phyloP scores from a whole-genome alignment of 2,329 filamentous ascomycete species.

The Colletotrichum endophyticum region DNA sequence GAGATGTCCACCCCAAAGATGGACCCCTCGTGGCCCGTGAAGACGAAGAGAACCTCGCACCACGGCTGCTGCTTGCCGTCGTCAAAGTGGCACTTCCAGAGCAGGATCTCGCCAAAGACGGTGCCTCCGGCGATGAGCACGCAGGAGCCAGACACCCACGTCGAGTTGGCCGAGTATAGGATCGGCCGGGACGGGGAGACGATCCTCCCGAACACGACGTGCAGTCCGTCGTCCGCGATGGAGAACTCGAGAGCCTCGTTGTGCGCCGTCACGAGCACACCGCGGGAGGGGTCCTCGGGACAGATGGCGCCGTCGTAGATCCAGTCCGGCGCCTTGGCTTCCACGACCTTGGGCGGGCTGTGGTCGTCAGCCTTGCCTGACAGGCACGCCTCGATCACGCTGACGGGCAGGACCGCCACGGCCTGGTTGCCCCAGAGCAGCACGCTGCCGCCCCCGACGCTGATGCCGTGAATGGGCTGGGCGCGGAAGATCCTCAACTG shows the following conservation, averaged over 20 bases:
- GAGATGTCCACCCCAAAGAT: constrained; percentile 91
- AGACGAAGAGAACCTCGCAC: constrained; percentile 55
- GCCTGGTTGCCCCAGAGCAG: constrained; percentile 75
- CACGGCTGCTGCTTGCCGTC: not conserved
- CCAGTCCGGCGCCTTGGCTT: constrained; percentile 71
- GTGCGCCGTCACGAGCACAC: constrained; percentile 80
- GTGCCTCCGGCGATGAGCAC: constrained; percentile 87
- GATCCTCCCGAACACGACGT: constrained; percentile 51
- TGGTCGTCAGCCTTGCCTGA: constrained; percentile 24
- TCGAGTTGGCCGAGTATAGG: constrained; percentile 82
- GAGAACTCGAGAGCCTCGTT: constrained; percentile 73
- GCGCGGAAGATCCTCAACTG: constrained; percentile 62
- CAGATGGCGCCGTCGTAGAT: constrained; percentile 71
- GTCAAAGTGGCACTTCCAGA: constrained; percentile 74
- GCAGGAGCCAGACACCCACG: constrained; percentile 60
- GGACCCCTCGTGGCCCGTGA: constrained; percentile 83
- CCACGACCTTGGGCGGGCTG: constrained; percentile 28
- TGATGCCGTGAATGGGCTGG: constrained; percentile 79
- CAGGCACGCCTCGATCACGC: constrained; percentile 32
- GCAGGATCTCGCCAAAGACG: constrained; percentile 90
- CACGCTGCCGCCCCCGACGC: constrained; percentile 42
- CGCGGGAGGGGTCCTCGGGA: constrained; percentile 43
- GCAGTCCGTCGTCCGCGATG: constrained; percentile 29
- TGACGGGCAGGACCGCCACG: constrained; percentile 47
- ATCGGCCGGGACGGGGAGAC: constrained; percentile 78